Conservation (phyloP, 2,329 filamentous ascomycete genomes). For the Magnaporthales sp. region DNA sequence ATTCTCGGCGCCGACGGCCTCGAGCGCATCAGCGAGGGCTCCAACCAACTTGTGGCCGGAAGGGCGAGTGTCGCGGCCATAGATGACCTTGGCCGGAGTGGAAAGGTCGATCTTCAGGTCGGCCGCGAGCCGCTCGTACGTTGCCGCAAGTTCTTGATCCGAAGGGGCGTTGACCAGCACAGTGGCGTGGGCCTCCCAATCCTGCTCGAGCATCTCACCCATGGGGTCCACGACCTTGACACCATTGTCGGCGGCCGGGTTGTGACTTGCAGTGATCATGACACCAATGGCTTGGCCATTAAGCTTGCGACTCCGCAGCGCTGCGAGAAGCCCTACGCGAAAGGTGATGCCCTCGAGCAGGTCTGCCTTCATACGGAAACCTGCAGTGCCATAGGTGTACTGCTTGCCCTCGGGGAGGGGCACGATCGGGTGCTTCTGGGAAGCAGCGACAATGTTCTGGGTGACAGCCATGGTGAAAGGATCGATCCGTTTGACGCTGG, state of each 20-base stretch:
- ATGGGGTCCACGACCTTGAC: slow-evolving; percentile 95
- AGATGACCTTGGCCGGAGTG: slow-evolving; percentile 70
- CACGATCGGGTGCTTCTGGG: slow-evolving; percentile 52
- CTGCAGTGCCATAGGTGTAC: slow-evolving; percentile 60
- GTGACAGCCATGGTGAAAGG: slow-evolving; percentile 9
- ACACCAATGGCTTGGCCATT: slow-evolving; percentile 88
- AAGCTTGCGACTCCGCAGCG: slow-evolving; percentile 81
- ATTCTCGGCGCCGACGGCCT: slow-evolving; percentile 64
- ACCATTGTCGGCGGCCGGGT: slow-evolving; percentile 81
- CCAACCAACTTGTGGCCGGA: slow-evolving; percentile 78
- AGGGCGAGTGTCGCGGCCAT: slow-evolving; percentile 85
- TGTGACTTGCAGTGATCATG: slow-evolving; percentile 94
- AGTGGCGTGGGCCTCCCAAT: slow-evolving; percentile 88
- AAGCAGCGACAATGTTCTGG: slow-evolving; percentile 46
- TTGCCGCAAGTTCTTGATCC: slow-evolving; percentile 65
- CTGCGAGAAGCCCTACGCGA: slow-evolving; percentile 81
- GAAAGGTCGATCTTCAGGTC: slow-evolving; percentile 68
- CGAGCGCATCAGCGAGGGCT: slow-evolving; percentile 71
- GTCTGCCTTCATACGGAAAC: slow-evolving; percentile 63
- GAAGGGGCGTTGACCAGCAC: slow-evolving; percentile 75
- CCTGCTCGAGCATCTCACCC: slow-evolving; percentile 95
- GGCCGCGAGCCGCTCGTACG: slow-evolving; percentile 67
- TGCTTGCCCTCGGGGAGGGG: slow-evolving; percentile 32
- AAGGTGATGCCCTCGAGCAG: slow-evolving; percentile 89
- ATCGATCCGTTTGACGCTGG: not conserved